phyloP scores from a whole-genome alignment of 1,139 yeast genomes.

The Pichia cactophila region DNA sequence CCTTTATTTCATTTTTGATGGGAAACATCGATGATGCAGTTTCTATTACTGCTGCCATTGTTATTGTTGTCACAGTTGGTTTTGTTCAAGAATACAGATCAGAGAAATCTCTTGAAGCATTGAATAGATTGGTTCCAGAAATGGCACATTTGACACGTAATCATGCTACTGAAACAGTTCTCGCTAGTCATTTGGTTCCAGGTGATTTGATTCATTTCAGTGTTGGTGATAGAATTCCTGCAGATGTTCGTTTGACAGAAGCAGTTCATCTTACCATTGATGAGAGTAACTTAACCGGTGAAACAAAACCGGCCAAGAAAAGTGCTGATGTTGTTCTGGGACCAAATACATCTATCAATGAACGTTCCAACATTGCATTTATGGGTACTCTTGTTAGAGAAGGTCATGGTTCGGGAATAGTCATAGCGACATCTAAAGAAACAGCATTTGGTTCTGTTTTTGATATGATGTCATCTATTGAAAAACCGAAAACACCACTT shows the following conservation, averaged over 20 bases:
- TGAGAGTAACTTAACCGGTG: constrained; percentile 93
- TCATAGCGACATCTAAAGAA: constrained; percentile 78
- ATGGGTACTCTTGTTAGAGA: constrained; percentile 96
- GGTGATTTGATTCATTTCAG: constrained; percentile 85
- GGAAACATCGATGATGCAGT: constrained; percentile 92
- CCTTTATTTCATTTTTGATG: constrained; percentile 76
- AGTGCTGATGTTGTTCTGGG: constrained; percentile 28
- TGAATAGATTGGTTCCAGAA: constrained; percentile 87
- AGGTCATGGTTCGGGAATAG: constrained; percentile 89
- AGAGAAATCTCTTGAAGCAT: constrained; percentile 86
- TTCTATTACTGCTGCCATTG: constrained; percentile 77
- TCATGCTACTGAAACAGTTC: constrained; percentile 64
- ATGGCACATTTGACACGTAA: constrained; percentile 83
- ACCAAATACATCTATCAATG: constrained; percentile 32
- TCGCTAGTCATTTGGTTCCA: constrained; percentile 84
- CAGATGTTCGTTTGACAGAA: constrained; percentile 75
- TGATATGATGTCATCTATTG: constrained; percentile 89
- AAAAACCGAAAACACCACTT: constrained; percentile 92
- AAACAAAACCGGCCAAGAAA: constrained; percentile 77
- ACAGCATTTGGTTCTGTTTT: constrained; percentile 87
- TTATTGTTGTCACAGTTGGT: constrained; percentile 90
- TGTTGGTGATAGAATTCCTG: constrained; percentile 94
- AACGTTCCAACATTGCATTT: constrained; percentile 70
- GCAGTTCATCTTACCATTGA: constrained; percentile 76
- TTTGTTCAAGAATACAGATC: constrained; percentile 94